phyloP scores from a whole-genome alignment of 148 eudicot genomes.

The Spergularia marina region DNA sequence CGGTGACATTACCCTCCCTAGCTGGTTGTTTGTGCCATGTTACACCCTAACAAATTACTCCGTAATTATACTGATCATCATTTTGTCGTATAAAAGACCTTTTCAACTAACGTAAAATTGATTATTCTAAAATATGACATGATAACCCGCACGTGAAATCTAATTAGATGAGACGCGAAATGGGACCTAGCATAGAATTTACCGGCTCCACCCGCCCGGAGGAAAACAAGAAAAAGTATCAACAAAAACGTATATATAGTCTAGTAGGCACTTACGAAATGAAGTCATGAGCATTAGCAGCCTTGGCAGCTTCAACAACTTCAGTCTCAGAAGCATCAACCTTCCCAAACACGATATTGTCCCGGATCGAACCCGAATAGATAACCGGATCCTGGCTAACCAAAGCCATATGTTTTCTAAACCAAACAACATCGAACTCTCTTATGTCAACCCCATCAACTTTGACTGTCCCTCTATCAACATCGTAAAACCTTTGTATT shows the following conservation, averaged over 20 bases:
- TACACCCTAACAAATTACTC: too few relatives aligned
- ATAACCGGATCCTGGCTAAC: constrained; percentile 94
- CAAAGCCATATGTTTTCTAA: constrained; percentile 62
- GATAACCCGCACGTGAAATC: too few relatives aligned
- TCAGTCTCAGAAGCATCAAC: constrained; percentile 69
- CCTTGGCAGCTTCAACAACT: constrained; percentile 67
- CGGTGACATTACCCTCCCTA: too few relatives aligned
- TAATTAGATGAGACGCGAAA: too few relatives aligned
- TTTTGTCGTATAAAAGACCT: too few relatives aligned
- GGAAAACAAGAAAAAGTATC: not conserved
- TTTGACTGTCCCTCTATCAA: constrained; percentile 58
- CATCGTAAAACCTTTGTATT: constrained; percentile 77
- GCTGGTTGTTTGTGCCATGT: too few relatives aligned
- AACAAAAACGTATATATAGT: not conserved
- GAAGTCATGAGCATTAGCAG: constrained; percentile 91
- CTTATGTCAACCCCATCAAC: constrained; percentile 73
- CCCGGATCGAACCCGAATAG: constrained; percentile 65
- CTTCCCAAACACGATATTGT: constrained; percentile 68
- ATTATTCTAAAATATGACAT: too few relatives aligned
- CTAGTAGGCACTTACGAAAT: constrained; percentile 57
- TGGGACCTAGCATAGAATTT: too few relatives aligned
- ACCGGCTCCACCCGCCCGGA: too few relatives aligned
- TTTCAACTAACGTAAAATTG: too few relatives aligned
- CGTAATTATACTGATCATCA: too few relatives aligned
- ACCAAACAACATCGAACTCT: constrained; percentile 63